phyloP scores from a whole-genome alignment of 352 stramenopile genomes.

The Globisporangium radiosum region DNA sequence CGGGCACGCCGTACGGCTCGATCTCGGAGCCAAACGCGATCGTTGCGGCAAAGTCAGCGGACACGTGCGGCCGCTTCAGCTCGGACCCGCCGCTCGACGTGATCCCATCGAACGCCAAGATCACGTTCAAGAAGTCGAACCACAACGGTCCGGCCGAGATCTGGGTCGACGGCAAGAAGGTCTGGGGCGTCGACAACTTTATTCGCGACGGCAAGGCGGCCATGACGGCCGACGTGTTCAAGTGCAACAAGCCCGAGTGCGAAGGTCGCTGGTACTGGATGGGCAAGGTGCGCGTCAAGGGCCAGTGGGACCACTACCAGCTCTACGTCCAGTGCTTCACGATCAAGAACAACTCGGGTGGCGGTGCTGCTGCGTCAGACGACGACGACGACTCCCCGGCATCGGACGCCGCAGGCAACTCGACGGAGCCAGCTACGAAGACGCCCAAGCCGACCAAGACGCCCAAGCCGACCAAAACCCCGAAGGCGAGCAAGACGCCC shows the following conservation, averaged over 20 bases:
- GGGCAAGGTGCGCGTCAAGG: conserved; percentile 18
- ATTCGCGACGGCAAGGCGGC: conserved; percentile 13
- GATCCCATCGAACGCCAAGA: conserved; percentile 11
- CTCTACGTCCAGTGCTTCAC: conserved; percentile 21
- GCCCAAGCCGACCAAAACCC: not conserved
- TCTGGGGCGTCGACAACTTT: conserved; percentile 16
- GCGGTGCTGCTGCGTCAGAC: not conserved
- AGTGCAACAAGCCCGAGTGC: conserved; percentile 16
- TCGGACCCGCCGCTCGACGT: conserved; percentile 9
- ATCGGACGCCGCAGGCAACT: not conserved
- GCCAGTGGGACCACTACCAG: conserved; percentile 22
- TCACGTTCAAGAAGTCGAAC: conserved; percentile 24
- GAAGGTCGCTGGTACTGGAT: conserved; percentile 19
- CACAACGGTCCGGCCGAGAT: conserved; percentile 20
- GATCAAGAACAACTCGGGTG: conserved; percentile 13
- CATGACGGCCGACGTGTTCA: conserved; percentile 13
- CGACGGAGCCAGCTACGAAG: conserved; percentile 1
- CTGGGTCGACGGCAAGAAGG: conserved; percentile 16
- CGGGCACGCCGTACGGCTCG: conserved; percentile 12
- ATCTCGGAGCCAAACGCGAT: conserved; percentile 12
- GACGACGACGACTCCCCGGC: not conserved
- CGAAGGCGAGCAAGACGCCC: conserved; percentile 2
- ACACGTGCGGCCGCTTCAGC: conserved; percentile 16
- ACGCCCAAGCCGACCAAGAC: conserved; percentile 6
- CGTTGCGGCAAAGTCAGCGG: conserved; percentile 2